phyloP scores from a whole-genome alignment of 1,284 basidiomycete genomes.

The Pterulicium gracile region DNA sequence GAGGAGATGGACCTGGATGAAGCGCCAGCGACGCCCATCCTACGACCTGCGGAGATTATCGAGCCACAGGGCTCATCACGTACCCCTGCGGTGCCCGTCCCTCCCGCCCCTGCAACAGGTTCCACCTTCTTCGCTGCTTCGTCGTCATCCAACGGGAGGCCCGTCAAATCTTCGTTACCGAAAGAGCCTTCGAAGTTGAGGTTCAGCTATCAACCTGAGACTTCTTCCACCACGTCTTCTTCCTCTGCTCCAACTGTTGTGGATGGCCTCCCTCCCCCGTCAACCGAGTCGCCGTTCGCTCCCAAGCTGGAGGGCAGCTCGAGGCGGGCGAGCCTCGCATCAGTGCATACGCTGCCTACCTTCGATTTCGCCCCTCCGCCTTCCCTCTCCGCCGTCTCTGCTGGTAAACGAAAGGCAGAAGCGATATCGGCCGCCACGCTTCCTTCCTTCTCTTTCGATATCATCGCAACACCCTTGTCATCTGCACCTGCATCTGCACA shows the following conservation, averaged over 20 bases:
- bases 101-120: slow-evolving; percentile 13
- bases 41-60: neutral
- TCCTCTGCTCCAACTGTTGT: slow-evolving; percentile 12
- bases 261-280: too few relatives aligned
- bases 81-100: neutral
- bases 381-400: slow-evolving; percentile 4
- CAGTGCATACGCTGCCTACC: too few relatives aligned
- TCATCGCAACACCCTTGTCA: slow-evolving; percentile 8
- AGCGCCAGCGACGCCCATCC: neutral
- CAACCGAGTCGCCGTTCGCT: too few relatives aligned
- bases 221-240: slow-evolving; percentile 14
- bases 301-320: too few relatives aligned
- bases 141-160: slow-evolving; percentile 28
- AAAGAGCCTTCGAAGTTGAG: slow-evolving; percentile 66
- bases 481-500: slow-evolving; percentile 9
- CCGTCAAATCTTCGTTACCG: slow-evolving; percentile 28
- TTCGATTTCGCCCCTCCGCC: slow-evolving; percentile 1
- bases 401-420: neutral
- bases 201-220: slow-evolving; percentile 45
- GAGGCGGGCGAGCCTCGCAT: too few relatives aligned
- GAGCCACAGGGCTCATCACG: neutral
- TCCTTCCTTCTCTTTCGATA: slow-evolving; percentile 9
- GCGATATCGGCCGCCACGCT: neutral
- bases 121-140: slow-evolving; percentile 14
- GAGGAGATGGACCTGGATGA: slow-evolving; percentile 14